These are phyloP conservation scores for Blastocystis sp. DNA, from an alignment of 352 stramenopile genomes.

Conservation along the genomic window DNA sequence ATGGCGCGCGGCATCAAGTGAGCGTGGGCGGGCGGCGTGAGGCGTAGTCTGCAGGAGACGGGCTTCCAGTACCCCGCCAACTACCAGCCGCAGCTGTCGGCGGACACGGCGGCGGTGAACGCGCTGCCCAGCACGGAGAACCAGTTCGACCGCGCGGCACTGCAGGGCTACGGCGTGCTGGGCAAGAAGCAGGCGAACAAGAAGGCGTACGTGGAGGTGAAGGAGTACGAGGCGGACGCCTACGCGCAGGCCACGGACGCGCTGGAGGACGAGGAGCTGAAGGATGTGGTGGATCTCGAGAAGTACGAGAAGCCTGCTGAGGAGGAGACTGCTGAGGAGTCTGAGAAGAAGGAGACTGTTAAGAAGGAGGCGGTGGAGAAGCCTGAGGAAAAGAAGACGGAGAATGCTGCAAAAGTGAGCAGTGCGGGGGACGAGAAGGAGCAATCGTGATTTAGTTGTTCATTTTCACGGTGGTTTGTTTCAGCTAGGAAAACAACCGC, in stretches of 20 bases:
- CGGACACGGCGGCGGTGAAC: constrained; percentile 28
- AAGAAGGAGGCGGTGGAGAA: neutral
- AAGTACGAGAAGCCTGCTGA: neutral
- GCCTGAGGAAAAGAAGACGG: neutral
- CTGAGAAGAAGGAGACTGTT: neutral
- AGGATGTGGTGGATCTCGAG: neutral
- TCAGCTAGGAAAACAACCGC: no score
- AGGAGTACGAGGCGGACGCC: neutral
- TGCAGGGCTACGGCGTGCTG: constrained; percentile 50
- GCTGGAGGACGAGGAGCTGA: constrained; percentile 37
- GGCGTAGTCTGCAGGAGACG: constrained; percentile 9
- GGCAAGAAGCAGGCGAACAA: constrained; percentile 49
- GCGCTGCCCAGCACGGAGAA: constrained; percentile 48
- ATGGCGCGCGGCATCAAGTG: constrained; percentile 76
- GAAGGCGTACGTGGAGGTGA: neutral
- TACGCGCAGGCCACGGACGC: constrained; percentile 59
- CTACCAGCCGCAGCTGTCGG: constrained; percentile 45
- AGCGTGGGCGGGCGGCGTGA: neutral
- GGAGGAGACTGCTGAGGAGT: no score
- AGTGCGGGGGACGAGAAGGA: no score
- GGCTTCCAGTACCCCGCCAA: constrained; percentile 65
- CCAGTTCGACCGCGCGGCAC: constrained; percentile 49
- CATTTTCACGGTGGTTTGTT: no score
- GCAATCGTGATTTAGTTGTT: no score
- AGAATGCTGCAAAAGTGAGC: neutral